phyloP scores from a whole-genome alignment of 1,284 basidiomycete species.

The Ustilago bromivora region DNA sequence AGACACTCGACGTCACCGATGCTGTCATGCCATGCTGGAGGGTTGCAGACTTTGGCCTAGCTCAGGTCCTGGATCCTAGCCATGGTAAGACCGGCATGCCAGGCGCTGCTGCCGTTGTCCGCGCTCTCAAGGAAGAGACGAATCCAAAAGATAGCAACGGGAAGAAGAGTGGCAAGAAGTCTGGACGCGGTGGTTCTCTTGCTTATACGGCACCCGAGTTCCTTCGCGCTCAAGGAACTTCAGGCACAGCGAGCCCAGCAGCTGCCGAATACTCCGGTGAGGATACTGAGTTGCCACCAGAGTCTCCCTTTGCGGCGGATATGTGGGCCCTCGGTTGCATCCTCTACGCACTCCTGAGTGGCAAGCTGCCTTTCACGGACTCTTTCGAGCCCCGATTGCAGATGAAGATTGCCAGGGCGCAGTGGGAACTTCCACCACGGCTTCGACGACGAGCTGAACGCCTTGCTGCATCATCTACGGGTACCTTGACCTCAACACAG shows the following conservation, averaged over 20 bases:
- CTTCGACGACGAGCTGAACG: constrained; percentile 50
- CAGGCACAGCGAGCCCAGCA: constrained; percentile 27
- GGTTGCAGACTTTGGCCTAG: constrained; percentile 84
- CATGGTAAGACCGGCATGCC: constrained; percentile 13
- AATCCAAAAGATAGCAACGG: neutral
- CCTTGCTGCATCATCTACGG: constrained; percentile 25
- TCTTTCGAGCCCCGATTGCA: constrained; percentile 63
- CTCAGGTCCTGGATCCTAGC: constrained; percentile 63
- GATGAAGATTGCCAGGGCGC: constrained; percentile 61
- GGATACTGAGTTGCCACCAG: constrained; percentile 16
- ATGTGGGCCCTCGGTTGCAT: constrained; percentile 67
- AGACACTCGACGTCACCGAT: constrained; percentile 56
- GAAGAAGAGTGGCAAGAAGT: constrained; percentile 14
- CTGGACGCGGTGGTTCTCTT: constrained; percentile 54
- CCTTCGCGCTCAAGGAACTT: constrained; percentile 38
- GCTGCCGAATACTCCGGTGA: constrained; percentile 12
- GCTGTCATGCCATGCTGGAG: constrained; percentile 70
- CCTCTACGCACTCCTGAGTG: constrained; percentile 59
- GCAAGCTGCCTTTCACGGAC: constrained; percentile 59
- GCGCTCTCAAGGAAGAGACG: constrained; percentile 44
- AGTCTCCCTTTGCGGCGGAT: constrained; percentile 59
- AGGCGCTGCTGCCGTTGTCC: constrained; percentile 28
- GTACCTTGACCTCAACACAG: constrained; percentile 28
- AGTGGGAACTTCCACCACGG: constrained; percentile 58
- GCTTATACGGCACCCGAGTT: constrained; percentile 61